A percentile compares a stretch with the other conserved stretches of the same genome.
These are phyloP conservation scores for Phytophthora boehmeriae DNA, from an alignment of 352 stramenopile genomes.

Conservation along the genomic window DNA sequence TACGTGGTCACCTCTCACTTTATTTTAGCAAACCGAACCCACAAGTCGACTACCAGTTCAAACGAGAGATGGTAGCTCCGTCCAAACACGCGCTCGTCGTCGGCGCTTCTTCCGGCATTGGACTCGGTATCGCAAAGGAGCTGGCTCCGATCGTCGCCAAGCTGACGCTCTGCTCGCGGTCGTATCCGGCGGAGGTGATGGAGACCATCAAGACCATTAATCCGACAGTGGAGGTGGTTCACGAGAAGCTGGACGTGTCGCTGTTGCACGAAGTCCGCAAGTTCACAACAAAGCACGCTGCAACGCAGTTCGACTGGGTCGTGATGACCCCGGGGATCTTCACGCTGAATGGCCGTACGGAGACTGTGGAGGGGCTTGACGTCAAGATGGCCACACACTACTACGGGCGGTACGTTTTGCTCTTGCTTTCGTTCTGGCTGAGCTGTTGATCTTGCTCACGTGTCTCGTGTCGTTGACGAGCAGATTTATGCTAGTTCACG, in stretches of 20 bases:
- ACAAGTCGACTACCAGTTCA: slow-evolving; percentile 9
- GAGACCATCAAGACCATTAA: slow-evolving; percentile 16
- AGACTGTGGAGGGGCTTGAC: slow-evolving; percentile 20
- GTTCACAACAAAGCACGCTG: slow-evolving; percentile 12
- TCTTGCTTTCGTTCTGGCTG: not conserved
- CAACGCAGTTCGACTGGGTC: slow-evolving; percentile 24
- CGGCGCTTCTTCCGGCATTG: slow-evolving; percentile 23
- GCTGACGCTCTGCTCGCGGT: slow-evolving; percentile 22
- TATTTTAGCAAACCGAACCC: not conserved
- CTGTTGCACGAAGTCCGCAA: slow-evolving; percentile 20
- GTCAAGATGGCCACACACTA: slow-evolving; percentile 32
- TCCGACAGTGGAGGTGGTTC: slow-evolving; percentile 16
- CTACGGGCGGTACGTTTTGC: slow-evolving; percentile 21
- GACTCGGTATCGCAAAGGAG: slow-evolving; percentile 17
- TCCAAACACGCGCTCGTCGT: slow-evolving; percentile 27
- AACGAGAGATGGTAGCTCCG: slow-evolving; percentile 9
- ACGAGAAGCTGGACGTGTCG: slow-evolving; percentile 22
- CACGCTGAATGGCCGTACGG: slow-evolving; percentile 14
- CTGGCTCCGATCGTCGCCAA: slow-evolving; percentile 15
- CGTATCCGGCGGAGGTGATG: slow-evolving; percentile 16
- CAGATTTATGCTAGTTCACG: slow-evolving; percentile 31
- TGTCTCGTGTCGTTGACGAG: not conserved
- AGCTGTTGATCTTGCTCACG: too few relatives aligned
- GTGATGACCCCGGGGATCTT: slow-evolving; percentile 17
- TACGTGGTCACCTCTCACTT: slow-evolving; percentile 4